Percentiles rank a stretch among this genome's conserved stretches.
phyloP scores from a whole-genome alignment of 1,284 basidiomycete species.

The Cerioporus squamosus region DNA sequence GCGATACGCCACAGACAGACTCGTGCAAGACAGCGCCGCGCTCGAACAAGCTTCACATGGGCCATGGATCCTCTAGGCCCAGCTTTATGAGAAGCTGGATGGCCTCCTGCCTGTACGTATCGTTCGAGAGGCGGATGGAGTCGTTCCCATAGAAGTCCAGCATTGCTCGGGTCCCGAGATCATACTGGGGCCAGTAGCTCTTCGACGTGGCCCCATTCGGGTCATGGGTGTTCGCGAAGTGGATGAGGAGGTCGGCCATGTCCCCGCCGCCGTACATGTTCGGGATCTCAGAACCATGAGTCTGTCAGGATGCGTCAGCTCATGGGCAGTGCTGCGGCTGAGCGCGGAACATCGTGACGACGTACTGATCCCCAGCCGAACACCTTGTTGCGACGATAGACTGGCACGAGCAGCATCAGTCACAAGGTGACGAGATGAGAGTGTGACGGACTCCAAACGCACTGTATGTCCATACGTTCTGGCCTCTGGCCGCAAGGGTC shows the following conservation, averaged over 20 bases:
- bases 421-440: too few relatives aligned
- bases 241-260: constrained; percentile 27
- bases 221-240: constrained; percentile 30
- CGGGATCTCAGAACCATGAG: constrained; percentile 26
- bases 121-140: constrained; percentile 37
- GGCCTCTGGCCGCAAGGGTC: too few relatives aligned
- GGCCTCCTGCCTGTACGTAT: constrained; percentile 43
- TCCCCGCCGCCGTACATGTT: constrained; percentile 27
- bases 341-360: too few relatives aligned
- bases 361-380: not conserved
- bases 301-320: constrained; percentile 41
- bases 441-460: too few relatives aligned
- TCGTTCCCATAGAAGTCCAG: constrained; percentile 47
- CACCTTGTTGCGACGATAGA: not conserved
- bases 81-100: too few relatives aligned
- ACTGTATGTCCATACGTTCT: too few relatives aligned
- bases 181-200: constrained; percentile 57
- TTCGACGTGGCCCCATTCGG: constrained; percentile 23
- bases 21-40: too few relatives aligned
- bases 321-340: too few relatives aligned
- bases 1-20: too few relatives aligned
- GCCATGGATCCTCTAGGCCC: too few relatives aligned
- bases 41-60: too few relatives aligned
- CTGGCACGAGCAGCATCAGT: not conserved
- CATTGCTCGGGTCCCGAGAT: constrained; percentile 39